Percentiles rank a stretch among this genome's conserved stretches.
These are phyloP conservation scores for Morella rubra DNA, from an alignment of 306 rosid genomes.

Conservation along the genomic window DNA sequence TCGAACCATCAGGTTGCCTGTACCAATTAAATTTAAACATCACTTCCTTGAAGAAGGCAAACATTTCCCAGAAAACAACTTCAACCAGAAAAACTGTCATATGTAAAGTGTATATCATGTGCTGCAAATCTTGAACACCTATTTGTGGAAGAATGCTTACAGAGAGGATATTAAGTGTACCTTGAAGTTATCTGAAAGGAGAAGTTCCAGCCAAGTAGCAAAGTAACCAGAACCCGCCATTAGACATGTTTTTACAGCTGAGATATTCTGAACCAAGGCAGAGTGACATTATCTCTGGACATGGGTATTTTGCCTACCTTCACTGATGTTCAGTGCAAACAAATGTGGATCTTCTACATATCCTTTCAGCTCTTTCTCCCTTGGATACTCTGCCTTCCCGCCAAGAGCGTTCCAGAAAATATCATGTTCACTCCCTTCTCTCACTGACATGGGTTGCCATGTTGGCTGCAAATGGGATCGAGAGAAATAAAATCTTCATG, in stretches of 20 bases:
- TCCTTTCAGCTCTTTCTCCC: constrained; percentile 69
- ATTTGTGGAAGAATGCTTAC: constrained; percentile 17
- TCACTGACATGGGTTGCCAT: constrained; percentile 74
- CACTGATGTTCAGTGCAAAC: constrained; percentile 57
- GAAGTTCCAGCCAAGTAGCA: constrained; percentile 40
- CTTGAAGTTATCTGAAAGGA: constrained; percentile 82
- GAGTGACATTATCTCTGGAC: constrained; percentile 38
- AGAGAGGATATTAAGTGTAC: constrained; percentile 38
- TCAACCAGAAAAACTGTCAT: not conserved
- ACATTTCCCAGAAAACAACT: not conserved
- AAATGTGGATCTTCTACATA: constrained; percentile 76
- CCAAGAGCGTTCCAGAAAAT: constrained; percentile 74
- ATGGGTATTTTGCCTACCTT: constrained; percentile 57
- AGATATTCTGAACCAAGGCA: constrained; percentile 59
- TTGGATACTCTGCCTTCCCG: constrained; percentile 73
- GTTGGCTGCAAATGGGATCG: constrained; percentile 58
- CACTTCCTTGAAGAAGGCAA: not conserved
- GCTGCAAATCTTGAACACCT: not conserved
- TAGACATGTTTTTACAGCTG: constrained; percentile 53
- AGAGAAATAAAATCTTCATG: constrained; percentile 1
- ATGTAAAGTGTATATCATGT: not conserved
- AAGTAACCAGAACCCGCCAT: constrained; percentile 69
- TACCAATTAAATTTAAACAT: not conserved
- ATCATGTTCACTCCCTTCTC: constrained; percentile 94
- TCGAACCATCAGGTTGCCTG: too few species aligned